phyloP scores from a whole-genome alignment of 106 monocot genomes.

The Hemerocallis citrina region DNA sequence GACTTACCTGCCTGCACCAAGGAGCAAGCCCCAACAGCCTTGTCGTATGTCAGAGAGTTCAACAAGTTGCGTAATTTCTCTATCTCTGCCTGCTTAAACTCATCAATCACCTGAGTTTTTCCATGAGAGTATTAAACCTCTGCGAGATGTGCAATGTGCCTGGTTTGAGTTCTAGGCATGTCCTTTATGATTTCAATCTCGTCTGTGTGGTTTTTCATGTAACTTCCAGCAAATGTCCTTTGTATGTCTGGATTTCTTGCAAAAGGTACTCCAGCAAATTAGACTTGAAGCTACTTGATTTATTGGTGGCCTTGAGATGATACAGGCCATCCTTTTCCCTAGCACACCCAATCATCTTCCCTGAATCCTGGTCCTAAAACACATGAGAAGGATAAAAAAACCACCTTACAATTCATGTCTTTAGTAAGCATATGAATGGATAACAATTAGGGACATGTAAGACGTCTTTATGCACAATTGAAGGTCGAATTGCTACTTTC shows the following conservation, averaged over 20 bases:
- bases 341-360: background rate
- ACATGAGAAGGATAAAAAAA: background rate
- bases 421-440: background rate
- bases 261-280: background rate
- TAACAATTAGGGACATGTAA: background rate
- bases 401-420: background rate
- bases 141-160: background rate
- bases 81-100: background rate
- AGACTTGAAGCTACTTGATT: background rate
- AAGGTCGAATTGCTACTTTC: background rate
- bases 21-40: background rate
- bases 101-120: background rate
- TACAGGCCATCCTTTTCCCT: background rate
- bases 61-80: background rate
- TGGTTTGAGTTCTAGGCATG: background rate
- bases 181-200: background rate
- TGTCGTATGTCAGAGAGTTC: background rate
- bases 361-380: background rate
- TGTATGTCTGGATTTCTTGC: background rate
- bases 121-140: background rate
- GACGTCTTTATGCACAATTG: background rate
- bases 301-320: too few species aligned
- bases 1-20: background rate
- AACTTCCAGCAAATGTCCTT: background rate
- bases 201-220: background rate